These are phyloP conservation scores for Cardamine occulta DNA, from an alignment of 345 rosid genomes.

Conservation along the genomic window DNA sequence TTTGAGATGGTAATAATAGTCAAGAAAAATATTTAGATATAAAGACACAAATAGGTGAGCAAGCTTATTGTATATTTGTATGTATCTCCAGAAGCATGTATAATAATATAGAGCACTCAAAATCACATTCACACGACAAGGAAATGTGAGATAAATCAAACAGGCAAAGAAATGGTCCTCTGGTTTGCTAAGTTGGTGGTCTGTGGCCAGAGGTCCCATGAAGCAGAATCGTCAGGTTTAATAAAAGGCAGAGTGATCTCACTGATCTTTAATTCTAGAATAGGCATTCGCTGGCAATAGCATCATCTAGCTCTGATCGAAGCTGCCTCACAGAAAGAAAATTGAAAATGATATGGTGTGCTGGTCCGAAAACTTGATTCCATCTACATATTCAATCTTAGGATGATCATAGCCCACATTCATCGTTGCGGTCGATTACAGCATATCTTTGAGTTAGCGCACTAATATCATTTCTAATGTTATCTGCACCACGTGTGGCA, in stretches of 20 bases:
- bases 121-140: conserved; percentile 28
- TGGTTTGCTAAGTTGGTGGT: conserved; percentile 60
- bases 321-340: conserved; percentile 55
- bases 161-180: conserved; percentile 62
- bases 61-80: conserved; percentile 31
- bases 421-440: too few relatives aligned
- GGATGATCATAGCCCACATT: too few relatives aligned
- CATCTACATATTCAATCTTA: too few relatives aligned
- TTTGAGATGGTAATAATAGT: conserved; percentile 8
- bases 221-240: conserved; percentile 68
- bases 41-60: conserved; percentile 15
- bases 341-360: too few relatives aligned
- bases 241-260: conserved; percentile 82
- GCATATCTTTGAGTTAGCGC: too few relatives aligned
- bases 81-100: conserved; percentile 31
- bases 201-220: conserved; percentile 85
- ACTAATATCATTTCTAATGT: too few relatives aligned
- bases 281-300: conserved; percentile 92
- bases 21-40: not conserved
- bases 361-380: too few relatives aligned
- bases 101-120: conserved; percentile 27
- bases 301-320: conserved; percentile 89
- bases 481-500: too few relatives aligned
- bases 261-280: conserved; percentile 86
- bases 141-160: conserved; percentile 21